Evolutionary conservation across 2,329 filamentous ascomycete species (phyloP).

Genomic region (Alternaria dauci): DNA sequence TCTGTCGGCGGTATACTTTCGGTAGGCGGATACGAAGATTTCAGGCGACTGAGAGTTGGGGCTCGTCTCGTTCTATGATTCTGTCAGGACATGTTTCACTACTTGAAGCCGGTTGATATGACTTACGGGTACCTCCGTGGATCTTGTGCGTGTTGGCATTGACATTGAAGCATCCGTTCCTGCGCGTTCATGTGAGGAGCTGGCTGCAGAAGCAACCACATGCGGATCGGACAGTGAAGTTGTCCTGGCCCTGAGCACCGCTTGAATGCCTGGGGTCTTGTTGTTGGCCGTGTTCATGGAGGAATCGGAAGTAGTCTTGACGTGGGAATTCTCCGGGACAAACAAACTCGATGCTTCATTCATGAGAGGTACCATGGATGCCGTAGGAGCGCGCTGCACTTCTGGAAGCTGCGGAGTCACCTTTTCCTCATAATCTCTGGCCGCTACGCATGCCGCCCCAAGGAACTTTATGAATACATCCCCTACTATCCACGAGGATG

Average conservation of each 20-base stretch:
- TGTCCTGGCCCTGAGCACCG: background rate
- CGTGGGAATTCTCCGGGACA: background rate
- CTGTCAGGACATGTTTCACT: background rate
- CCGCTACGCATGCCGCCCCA: background rate
- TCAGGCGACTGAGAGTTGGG: background rate
- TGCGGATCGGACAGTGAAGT: background rate
- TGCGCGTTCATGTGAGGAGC: too few relatives aligned
- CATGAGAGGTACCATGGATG: background rate
- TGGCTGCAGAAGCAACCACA: background rate
- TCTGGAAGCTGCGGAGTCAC: background rate
- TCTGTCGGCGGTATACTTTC: background rate
- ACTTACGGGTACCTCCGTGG: background rate
- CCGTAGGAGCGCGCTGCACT: background rate
- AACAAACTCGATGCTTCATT: background rate
- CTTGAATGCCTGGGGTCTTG: background rate
- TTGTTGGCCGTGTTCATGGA: background rate
- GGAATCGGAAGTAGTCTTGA: background rate
- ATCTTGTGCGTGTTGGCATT: background rate
- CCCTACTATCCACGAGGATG: background rate
- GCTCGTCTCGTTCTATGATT: background rate
- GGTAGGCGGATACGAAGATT: background rate
- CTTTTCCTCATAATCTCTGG: background rate
- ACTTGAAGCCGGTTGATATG: too few relatives aligned
- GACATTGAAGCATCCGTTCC: background rate
- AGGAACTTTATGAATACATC: background rate